A percentile compares a stretch with the other conserved stretches of the same genome.
Conservation (phyloP, 495 filamentous ascomycete genomes). For the Talaromyces trachyspermus region DNA sequence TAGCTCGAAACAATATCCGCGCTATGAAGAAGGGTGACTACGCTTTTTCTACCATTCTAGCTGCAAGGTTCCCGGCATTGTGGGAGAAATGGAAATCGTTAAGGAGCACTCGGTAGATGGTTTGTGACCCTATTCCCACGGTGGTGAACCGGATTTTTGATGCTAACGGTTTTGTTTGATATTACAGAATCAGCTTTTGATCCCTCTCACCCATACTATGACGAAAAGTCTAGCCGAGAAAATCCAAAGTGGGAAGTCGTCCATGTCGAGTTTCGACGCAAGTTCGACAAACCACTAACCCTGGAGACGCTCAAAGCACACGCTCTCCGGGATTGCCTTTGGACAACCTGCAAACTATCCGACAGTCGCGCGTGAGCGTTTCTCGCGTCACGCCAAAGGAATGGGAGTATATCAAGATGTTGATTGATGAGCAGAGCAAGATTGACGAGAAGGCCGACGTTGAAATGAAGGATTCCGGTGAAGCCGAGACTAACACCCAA, state of each 20-base stretch:
- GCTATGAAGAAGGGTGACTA: slow-evolving; percentile 86
- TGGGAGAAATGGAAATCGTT: slow-evolving; percentile 90
- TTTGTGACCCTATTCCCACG: too few relatives aligned
- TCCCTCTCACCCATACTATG: slow-evolving; percentile 71
- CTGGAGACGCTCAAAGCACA: slow-evolving; percentile 67
- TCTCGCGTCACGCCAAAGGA: slow-evolving; percentile 63
- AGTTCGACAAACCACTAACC: slow-evolving; percentile 64
- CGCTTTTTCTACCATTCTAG: slow-evolving; percentile 99
- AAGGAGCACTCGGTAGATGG: slow-evolving; percentile 71
- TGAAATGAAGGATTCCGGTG: not conserved
- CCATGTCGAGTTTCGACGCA: slow-evolving; percentile 75
- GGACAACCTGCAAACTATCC: slow-evolving; percentile 78
- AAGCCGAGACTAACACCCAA: not conserved
- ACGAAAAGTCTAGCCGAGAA: slow-evolving; percentile 62
- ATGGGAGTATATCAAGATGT: slow-evolving; percentile 70
- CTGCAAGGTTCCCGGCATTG: slow-evolving; percentile 83
- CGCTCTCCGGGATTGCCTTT: slow-evolving; percentile 52
- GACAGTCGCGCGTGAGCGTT: slow-evolving; percentile 74
- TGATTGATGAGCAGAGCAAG: slow-evolving; percentile 41
- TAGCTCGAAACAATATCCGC: slow-evolving; percentile 80
- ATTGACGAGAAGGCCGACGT: not conserved
- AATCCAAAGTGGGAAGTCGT: slow-evolving; percentile 85
- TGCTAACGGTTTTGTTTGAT: not conserved
- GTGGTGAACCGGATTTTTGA: too few relatives aligned
- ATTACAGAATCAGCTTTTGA: slow-evolving; percentile 71